Conservation (phyloP, 2,329 filamentous ascomycete species). For the Aspergillus udagawae region DNA sequence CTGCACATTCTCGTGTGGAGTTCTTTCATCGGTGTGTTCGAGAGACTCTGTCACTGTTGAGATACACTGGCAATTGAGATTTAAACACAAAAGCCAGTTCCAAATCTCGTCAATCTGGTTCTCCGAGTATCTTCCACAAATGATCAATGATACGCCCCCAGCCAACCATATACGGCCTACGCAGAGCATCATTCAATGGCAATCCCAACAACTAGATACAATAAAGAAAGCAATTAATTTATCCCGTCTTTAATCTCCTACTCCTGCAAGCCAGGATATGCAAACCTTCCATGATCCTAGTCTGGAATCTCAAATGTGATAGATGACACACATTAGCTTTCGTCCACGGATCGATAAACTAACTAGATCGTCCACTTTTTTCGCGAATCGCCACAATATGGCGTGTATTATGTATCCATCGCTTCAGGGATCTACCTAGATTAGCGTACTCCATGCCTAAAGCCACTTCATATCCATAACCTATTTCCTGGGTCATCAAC, state of each 20-base stretch:
- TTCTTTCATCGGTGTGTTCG: no score
- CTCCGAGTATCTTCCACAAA: no score
- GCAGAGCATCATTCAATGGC: background rate
- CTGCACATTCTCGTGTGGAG: no score
- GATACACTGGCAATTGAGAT: background rate
- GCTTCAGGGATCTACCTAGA: background rate
- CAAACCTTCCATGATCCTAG: background rate
- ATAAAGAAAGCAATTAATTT: background rate
- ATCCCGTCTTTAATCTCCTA: background rate
- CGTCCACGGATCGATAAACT: background rate
- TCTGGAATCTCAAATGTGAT: background rate
- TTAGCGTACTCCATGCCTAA: background rate
- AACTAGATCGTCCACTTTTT: background rate
- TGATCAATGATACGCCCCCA: background rate
- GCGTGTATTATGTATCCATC: background rate
- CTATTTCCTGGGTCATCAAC: no score
- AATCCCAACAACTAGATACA: background rate
- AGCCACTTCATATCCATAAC: background rate
- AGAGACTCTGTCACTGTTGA: background rate
- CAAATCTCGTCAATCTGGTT: background rate
- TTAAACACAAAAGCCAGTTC: background rate
- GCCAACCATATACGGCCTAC: background rate
- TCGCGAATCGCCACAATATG: background rate
- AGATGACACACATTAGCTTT: background rate
- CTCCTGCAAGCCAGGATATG: background rate